phyloP scores from a whole-genome alignment of 768 basidiomycete genomes.

The Leucogyrophana mollusca region DNA sequence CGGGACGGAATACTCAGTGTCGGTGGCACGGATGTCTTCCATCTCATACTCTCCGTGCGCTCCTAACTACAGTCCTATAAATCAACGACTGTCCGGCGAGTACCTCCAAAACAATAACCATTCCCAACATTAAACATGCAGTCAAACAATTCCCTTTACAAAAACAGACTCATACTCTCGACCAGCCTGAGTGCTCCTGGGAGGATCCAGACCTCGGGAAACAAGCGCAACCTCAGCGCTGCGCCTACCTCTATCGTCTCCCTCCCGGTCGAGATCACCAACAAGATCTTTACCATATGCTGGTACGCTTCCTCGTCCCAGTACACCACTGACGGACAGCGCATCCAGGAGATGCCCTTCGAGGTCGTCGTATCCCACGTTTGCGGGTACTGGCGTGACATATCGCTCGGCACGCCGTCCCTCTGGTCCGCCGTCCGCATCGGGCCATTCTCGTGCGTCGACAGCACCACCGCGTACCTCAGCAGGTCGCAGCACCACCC shows the following conservation, averaged over 20 bases:
- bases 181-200: too few relatives aligned
- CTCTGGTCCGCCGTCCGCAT: conserved; percentile 44
- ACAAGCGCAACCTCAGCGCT: too few relatives aligned
- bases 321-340: not conserved
- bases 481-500: conserved; percentile 29
- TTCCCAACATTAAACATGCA: too few relatives aligned
- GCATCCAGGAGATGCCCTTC: conserved; percentile 21
- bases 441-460: conserved; percentile 12
- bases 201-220: too few relatives aligned
- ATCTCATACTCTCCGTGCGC: too few relatives aligned
- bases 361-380: conserved; percentile 41
- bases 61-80: too few relatives aligned
- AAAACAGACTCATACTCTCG: too few relatives aligned
- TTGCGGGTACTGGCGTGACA: conserved; percentile 34
- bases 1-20: too few relatives aligned
- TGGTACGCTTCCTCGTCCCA: not conserved
- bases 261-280: not conserved
- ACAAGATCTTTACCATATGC: not conserved
- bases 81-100: too few relatives aligned
- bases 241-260: not conserved
- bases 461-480: conserved; percentile 30
- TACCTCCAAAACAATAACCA: too few relatives aligned
- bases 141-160: too few relatives aligned
- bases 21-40: too few relatives aligned
- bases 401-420: conserved; percentile 34